These are phyloP conservation scores for Chenopodium berlandieri DNA, from an alignment of 148 eudicot species.

Conservation along the genomic window DNA sequence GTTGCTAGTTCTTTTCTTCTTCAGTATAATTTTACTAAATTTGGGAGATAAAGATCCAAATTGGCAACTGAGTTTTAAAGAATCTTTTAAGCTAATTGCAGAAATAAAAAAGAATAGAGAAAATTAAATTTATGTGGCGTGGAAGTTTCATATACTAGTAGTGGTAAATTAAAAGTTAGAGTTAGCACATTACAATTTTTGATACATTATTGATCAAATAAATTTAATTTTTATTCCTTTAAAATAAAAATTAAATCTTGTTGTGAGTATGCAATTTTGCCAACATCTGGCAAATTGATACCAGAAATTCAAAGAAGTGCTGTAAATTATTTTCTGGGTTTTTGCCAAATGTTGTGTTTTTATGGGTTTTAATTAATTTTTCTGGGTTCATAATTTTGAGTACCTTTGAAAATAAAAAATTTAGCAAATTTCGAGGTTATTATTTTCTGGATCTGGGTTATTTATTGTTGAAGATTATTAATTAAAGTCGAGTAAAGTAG, in stretches of 20 bases:
- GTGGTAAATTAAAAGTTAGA: conserved; percentile 1
- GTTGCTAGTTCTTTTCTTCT: conserved; percentile 4
- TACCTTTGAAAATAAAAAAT: neutral
- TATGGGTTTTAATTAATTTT: conserved; percentile 12
- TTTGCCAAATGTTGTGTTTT: conserved; percentile 35
- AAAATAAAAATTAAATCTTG: conserved; percentile 12
- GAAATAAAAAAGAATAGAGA: too few relatives aligned
- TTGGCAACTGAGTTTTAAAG: conserved; percentile 32
- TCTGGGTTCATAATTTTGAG: neutral
- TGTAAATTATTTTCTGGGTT: conserved; percentile 18
- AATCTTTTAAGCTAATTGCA: neutral
- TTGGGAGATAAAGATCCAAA: conserved; percentile 21
- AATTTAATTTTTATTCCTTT: neutral
- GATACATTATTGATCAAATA: neutral
- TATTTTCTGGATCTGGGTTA: conserved; percentile 25
- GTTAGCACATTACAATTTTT: neutral
- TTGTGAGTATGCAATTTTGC: conserved; percentile 22
- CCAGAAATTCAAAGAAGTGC: neutral
- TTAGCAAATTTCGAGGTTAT: neutral
- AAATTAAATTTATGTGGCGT: neutral
- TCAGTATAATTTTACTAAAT: neutral
- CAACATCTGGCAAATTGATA: conserved; percentile 31
- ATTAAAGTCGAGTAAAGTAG: neutral
- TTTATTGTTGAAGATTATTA: neutral
- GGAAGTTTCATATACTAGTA: neutral